These are phyloP conservation scores for Daldinia caldariorum DNA, from an alignment of 495 filamentous ascomycete genomes.

Conservation along the genomic window DNA sequence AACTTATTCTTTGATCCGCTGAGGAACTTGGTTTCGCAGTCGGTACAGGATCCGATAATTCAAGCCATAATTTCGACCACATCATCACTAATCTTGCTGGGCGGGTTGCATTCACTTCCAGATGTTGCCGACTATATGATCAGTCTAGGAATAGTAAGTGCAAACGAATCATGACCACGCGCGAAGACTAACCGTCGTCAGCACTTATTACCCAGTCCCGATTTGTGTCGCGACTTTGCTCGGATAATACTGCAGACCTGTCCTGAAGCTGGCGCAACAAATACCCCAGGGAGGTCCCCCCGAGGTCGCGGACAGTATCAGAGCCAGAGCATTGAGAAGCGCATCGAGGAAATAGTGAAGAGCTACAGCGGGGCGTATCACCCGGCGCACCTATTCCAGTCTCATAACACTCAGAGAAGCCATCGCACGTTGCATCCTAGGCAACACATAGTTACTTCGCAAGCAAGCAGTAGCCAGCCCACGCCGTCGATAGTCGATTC, in stretches of 20 bases:
- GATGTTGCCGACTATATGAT: constrained; percentile 21
- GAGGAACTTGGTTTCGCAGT: background rate
- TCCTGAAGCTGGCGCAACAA: background rate
- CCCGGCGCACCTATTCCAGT: constrained; percentile 16
- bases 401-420: background rate
- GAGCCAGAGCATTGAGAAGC: background rate
- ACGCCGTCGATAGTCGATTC: constrained; percentile 15
- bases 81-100: constrained; percentile 6
- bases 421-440: background rate
- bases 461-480: constrained; percentile 11
- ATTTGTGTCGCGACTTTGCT: constrained; percentile 13
- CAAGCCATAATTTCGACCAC: constrained; percentile 34
- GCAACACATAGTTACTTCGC: constrained; percentile 1
- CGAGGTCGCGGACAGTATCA: background rate
- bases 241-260: constrained; percentile 12
- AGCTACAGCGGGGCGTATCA: constrained; percentile 12
- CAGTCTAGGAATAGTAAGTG: constrained; percentile 23
- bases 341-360: constrained; percentile 11
- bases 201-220: constrained; percentile 13
- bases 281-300: background rate
- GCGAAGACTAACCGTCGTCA: background rate
- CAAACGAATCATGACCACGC: background rate
- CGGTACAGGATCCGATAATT: background rate
- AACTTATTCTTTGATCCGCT: constrained; percentile 16
- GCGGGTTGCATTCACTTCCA: constrained; percentile 16